Conservation (phyloP, 192 early-diverging fungal genomes). For the Physocladia obscura region DNA sequence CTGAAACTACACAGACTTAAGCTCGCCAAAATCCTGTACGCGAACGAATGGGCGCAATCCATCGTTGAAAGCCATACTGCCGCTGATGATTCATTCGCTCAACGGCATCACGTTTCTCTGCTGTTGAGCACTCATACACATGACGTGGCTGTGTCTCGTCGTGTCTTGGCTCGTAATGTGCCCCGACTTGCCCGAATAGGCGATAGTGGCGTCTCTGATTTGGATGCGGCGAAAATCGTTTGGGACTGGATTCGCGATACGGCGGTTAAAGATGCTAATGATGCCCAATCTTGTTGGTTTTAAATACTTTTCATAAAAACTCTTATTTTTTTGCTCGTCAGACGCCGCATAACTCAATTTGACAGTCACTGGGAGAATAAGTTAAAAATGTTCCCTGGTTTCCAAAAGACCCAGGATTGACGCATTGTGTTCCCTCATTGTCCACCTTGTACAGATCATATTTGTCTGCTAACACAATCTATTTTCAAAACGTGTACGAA, state of each 20-base stretch:
- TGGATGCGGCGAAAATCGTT: no score
- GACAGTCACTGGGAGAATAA: slow-evolving; percentile 66
- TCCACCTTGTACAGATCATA: slow-evolving; percentile 69
- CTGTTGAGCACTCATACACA: no score
- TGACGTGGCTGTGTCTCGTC: no score
- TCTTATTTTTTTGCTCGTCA: neutral
- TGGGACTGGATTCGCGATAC: no score
- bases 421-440: slow-evolving; percentile 74
- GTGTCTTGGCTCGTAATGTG: no score
- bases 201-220: no score
- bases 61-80: slow-evolving; percentile 1
- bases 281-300: no score
- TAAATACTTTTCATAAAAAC: no score
- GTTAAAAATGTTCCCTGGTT: slow-evolving; percentile 65
- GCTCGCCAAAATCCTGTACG: slow-evolving; percentile 1
- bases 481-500: neutral
- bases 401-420: slow-evolving; percentile 79
- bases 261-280: no score
- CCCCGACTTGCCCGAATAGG: no score
- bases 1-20: neutral
- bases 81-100: no score
- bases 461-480: slow-evolving; percentile 83
- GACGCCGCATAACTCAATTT: slow-evolving; percentile 13
- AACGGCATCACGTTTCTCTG: no score
- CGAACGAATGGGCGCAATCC: neutral